A percentile compares a stretch with the other conserved stretches of the same genome.
Evolutionary conservation across 257 asterid genomes (phyloP).

Genomic region (Paraleonurus japonicus): DNA sequence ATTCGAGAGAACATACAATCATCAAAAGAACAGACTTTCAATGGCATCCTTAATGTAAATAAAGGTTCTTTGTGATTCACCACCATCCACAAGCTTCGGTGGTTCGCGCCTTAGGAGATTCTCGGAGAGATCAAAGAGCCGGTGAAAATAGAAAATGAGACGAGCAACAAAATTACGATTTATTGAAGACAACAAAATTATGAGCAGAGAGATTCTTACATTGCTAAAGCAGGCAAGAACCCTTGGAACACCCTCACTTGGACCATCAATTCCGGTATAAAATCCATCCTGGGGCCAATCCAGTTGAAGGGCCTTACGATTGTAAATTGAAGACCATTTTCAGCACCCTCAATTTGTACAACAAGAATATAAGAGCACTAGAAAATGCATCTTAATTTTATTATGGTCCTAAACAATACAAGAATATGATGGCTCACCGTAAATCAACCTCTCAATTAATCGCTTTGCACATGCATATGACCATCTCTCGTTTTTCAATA

Average conservation of each 20-base stretch:
- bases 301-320: conserved; percentile 97
- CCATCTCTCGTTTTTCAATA: conserved; percentile 97
- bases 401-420: conserved; percentile 15
- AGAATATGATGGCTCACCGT: conserved; percentile 55
- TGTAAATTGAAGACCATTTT: conserved; percentile 87
- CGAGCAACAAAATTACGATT: conserved; percentile 20
- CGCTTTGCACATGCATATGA: conserved; percentile 98
- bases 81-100: conserved; percentile 93
- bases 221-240: conserved; percentile 96
- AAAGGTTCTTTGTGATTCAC: conserved; percentile 90
- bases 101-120: conserved; percentile 84
- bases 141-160: conserved; percentile 21
- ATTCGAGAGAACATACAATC: conserved; percentile 58
- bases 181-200: neutral
- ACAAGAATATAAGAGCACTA: conserved; percentile 22
- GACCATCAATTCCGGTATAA: conserved; percentile 98
- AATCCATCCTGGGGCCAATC: conserved; percentile 99
- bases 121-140: conserved; percentile 37
- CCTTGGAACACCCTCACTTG: conserved; percentile 96
- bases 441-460: conserved; percentile 87
- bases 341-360: conserved; percentile 95
- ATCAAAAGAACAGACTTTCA: conserved; percentile 88
- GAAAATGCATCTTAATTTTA: conserved; percentile 4
- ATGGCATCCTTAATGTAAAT: conserved; percentile 89
- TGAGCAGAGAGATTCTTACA: conserved; percentile 42